Evolutionary conservation across 139 green algal species (phyloP).

Genomic region (Haematococcus sp.): DNA sequence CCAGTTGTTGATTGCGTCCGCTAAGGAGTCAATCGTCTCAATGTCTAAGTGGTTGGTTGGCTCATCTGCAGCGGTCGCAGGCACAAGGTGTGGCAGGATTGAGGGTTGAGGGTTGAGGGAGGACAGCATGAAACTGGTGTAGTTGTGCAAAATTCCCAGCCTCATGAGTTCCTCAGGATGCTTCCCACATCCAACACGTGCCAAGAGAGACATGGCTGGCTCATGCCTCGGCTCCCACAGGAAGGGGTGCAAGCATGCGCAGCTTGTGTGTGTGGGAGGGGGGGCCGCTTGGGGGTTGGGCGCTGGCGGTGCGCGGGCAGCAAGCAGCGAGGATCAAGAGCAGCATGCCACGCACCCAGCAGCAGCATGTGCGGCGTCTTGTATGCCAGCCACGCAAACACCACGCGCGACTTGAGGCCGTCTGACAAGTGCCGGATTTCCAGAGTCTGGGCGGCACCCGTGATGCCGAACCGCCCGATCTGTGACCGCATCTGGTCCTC

Average conservation of each 20-base stretch:
- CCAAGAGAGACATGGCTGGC: no score
- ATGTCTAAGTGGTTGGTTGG: constrained; percentile 86
- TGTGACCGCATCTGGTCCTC: constrained; percentile 73
- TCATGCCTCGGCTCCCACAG: no score
- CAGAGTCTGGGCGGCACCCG: constrained; percentile 68
- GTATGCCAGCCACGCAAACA: constrained; percentile 90
- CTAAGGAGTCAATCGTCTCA: constrained; percentile 95
- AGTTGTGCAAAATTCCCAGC: no score
- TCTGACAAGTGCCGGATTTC: constrained; percentile 84
- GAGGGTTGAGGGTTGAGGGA: not conserved
- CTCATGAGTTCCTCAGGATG: no score
- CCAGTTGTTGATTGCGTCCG: constrained; percentile 86
- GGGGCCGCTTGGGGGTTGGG: no score
- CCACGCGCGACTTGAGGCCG: constrained; percentile 84
- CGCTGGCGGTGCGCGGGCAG: no score
- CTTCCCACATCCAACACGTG: no score
- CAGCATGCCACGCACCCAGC: constrained; percentile 36
- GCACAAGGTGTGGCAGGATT: constrained; percentile 11
- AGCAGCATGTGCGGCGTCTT: constrained; percentile 87
- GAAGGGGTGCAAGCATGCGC: no score
- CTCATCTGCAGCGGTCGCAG: constrained; percentile 28
- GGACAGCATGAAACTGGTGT: no score
- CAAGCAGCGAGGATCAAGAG: no score
- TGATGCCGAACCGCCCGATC: constrained; percentile 80
- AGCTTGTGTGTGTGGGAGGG: constrained; percentile 45